A percentile compares a stretch with the other conserved stretches of the same genome.
phyloP scores from a whole-genome alignment of 108 stramenopile genomes.

The Discostella pseudostelligera region DNA sequence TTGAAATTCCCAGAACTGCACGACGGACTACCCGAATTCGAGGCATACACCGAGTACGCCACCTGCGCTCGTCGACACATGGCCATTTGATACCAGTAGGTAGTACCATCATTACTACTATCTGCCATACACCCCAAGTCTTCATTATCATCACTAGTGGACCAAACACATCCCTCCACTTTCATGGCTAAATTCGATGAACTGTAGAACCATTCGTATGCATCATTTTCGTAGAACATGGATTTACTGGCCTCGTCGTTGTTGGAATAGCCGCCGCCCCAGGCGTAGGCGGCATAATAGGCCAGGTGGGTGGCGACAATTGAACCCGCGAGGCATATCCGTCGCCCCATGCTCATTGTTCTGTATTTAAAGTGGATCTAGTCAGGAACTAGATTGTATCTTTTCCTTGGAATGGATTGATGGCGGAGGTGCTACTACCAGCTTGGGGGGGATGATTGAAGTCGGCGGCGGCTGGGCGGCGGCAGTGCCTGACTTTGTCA shows the following conservation, averaged over 20 bases:
- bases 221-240: slow-evolving; percentile 48
- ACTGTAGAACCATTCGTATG: slow-evolving; percentile 63
- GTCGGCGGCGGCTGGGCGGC: too few relatives aligned
- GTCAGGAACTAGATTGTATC: too few relatives aligned
- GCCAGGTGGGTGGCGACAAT: slow-evolving; percentile 10
- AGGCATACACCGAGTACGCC: slow-evolving; percentile 74
- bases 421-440: too few relatives aligned
- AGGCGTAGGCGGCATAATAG: slow-evolving; percentile 14
- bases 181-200: slow-evolving; percentile 57
- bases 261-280: slow-evolving; percentile 31
- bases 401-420: not conserved
- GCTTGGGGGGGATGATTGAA: too few relatives aligned
- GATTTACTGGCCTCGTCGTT: too few relatives aligned
- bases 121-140: slow-evolving; percentile 69
- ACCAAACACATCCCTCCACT: slow-evolving; percentile 76
- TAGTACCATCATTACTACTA: slow-evolving; percentile 72
- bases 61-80: slow-evolving; percentile 82
- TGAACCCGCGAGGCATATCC: slow-evolving; percentile 10
- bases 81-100: slow-evolving; percentile 88
- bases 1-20: slow-evolving; percentile 61
- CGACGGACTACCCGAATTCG: slow-evolving; percentile 36
- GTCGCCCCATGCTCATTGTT: slow-evolving; percentile 14
- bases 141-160: slow-evolving; percentile 62
- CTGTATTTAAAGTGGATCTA: not conserved
- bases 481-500: too few relatives aligned